A percentile compares a stretch with the other conserved stretches of the same genome.
phyloP scores from a whole-genome alignment of 2,329 filamentous ascomycete genomes.

The Westerdykella aurantiaca region DNA sequence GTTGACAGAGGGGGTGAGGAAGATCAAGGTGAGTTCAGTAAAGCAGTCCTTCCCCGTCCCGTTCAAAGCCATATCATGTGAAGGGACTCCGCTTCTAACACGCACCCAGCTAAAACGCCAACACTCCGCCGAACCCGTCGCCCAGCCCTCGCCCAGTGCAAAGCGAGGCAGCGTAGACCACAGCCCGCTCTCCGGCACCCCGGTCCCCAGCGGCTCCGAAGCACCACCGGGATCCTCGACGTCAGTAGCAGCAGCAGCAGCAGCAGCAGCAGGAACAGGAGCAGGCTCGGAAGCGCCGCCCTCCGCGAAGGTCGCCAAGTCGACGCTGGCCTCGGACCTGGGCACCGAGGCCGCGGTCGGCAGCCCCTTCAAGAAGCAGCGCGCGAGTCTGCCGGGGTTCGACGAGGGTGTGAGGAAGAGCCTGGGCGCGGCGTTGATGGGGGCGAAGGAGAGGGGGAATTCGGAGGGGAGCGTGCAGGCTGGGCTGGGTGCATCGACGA shows the following conservation, averaged over 20 bases:
- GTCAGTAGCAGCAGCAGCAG: conserved; percentile 17
- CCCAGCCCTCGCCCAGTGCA: conserved; percentile 20
- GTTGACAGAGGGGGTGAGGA: conserved; percentile 71
- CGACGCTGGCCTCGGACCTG: conserved; percentile 33
- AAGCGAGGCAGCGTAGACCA: conserved; percentile 18
- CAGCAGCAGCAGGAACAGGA: not conserved
- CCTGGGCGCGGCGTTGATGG: conserved; percentile 28
- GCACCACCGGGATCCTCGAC: conserved; percentile 18
- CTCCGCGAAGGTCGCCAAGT: conserved; percentile 36
- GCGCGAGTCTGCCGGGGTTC: conserved; percentile 54
- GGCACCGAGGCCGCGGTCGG: conserved; percentile 51
- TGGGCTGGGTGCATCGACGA: not conserved
- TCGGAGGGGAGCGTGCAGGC: conserved; percentile 25
- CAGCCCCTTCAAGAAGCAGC: conserved; percentile 70
- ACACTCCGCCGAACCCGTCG: conserved; percentile 66
- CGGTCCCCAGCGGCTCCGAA: conserved; percentile 9
- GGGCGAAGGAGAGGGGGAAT: conserved; percentile 28
- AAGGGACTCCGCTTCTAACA: conserved; percentile 15
- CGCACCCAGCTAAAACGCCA: conserved; percentile 66
- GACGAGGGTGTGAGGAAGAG: conserved; percentile 40
- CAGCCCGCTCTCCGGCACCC: conserved; percentile 23
- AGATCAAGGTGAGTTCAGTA: conserved; percentile 67
- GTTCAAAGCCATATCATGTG: conserved; percentile 15
- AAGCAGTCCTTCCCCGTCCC: not conserved
- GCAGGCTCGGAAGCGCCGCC: no score